These are phyloP conservation scores for Ustilago hordei DNA, from an alignment of 1,284 basidiomycete species.

Conservation along the genomic window DNA sequence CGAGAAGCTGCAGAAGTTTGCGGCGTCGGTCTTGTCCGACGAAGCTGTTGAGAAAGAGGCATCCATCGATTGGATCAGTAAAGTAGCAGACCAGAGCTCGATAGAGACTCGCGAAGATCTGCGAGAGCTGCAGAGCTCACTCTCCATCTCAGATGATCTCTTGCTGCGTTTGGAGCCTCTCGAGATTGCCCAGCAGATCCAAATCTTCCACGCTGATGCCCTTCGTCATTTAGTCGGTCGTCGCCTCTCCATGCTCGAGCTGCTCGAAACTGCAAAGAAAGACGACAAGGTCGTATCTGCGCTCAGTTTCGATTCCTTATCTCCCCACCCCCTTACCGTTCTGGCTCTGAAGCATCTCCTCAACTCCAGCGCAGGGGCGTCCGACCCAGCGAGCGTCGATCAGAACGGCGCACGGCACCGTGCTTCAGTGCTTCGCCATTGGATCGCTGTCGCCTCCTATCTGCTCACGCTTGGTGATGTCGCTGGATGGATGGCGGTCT, in stretches of 20 bases:
- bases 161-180: slow-evolving; percentile 58
- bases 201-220: slow-evolving; percentile 59
- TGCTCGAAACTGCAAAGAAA: slow-evolving; percentile 18
- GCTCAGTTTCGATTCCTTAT: slow-evolving; percentile 61
- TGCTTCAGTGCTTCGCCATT: slow-evolving; percentile 63
- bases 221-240: slow-evolving; percentile 31
- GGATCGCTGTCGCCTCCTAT: slow-evolving; percentile 63
- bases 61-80: slow-evolving; percentile 36
- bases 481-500: slow-evolving; percentile 64
- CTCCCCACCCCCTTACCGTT: slow-evolving; percentile 62
- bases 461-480: slow-evolving; percentile 56
- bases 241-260: slow-evolving; percentile 32
- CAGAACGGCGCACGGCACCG: slow-evolving; percentile 50
- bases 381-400: slow-evolving; percentile 30
- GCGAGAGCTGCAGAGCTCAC: slow-evolving; percentile 30
- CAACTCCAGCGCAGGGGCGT: slow-evolving; percentile 8
- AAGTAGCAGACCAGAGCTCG: slow-evolving; percentile 22
- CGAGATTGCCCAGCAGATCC: slow-evolving; percentile 68
- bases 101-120: slow-evolving; percentile 26
- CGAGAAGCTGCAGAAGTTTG: slow-evolving; percentile 5
- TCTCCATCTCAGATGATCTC: slow-evolving; percentile 37
- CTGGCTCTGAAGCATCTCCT: slow-evolving; percentile 63
- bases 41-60: not conserved
- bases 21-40: slow-evolving; percentile 9
- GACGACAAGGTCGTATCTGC: slow-evolving; percentile 21